Base-by-base conservation (phyloP, 179 eudicot species). In the Nepenthes alata region DNA sequence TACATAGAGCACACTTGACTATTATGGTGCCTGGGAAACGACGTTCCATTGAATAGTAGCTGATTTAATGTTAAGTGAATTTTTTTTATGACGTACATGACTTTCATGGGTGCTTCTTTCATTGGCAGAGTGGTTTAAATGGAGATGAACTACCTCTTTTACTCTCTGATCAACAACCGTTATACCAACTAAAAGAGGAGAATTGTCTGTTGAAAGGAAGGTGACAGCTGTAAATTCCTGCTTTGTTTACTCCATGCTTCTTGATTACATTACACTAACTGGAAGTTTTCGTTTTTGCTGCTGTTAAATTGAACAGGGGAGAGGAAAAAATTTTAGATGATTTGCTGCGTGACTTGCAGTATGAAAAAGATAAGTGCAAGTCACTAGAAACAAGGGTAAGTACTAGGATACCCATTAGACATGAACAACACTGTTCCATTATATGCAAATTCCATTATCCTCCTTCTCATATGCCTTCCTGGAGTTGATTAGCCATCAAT, bases 351-450 rank as follows among this genome's bases (percentile, higher is more conserved):
- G 86, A 91, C 61, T 61, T 88, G 67, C 74, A 69, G 59, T 2
- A 36, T 38, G 88, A 83, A 75, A 84, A 62, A 65, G 83, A 75
- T 0, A 81, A 70, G 51, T 63, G 75, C 74, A 79, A 53, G 64
- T 73, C 64, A 25, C 81, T 88, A 16, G 89, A 84, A 69, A 70
- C 69, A 49, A 65, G 78, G 94, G 98, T 84, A 66, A 56, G 47
- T 34, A 52, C 6, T 56, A 3, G 15, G n/a, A 11, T 11, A 11
- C n/a, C 11, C 4, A 11, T 13, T 50, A 4, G 5, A 11, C n/a
- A 11, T 3, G 15, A 11, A 11, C 53, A 50, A 4, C 11, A 11
- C 8, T 50, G 53, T 50, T 4, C 5, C 4, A 7, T 50, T 50
- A 35, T 8, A 10, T 11, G 51, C n/a, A 47, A 10, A 14, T 34